phyloP scores from a whole-genome alignment of 1,284 basidiomycete genomes.

The Irpex lacteus region DNA sequence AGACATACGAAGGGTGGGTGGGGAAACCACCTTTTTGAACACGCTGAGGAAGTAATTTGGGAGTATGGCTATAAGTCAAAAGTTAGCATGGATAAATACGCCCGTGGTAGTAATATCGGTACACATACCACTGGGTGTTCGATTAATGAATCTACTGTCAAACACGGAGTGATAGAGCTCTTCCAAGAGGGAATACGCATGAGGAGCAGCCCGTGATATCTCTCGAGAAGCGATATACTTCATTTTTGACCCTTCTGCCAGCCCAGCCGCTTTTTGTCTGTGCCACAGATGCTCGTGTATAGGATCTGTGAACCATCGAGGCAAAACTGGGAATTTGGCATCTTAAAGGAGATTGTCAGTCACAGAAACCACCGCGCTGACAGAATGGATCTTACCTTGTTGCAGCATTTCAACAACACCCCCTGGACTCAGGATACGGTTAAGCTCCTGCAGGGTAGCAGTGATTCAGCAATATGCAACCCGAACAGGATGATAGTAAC shows the following conservation, averaged over 20 bases:
- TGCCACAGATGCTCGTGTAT: constrained; percentile 18
- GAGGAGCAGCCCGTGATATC: constrained; percentile 13
- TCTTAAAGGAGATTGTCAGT: constrained; percentile 14
- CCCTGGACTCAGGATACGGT: constrained; percentile 57
- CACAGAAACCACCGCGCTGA: neutral
- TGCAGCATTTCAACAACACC: constrained; percentile 65
- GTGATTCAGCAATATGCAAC: no score
- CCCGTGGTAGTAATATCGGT: no score
- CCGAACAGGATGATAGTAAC: no score
- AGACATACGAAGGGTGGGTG: constrained; percentile 57
- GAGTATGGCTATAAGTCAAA: constrained; percentile 46
- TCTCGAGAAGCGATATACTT: constrained; percentile 4
- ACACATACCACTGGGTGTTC: constrained; percentile 22
- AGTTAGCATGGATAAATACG: no score
- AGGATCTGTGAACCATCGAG: constrained; percentile 25
- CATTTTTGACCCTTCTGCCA: constrained; percentile 13
- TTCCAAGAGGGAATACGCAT: constrained; percentile 26
- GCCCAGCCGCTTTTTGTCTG: constrained; percentile 1
- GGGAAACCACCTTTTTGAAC: constrained; percentile 57
- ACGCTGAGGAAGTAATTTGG: constrained; percentile 66
- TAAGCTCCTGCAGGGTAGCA: constrained; percentile 48
- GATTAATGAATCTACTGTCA: constrained; percentile 28
- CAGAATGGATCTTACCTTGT: constrained; percentile 42
- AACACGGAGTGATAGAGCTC: constrained; percentile 28
- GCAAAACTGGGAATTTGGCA: constrained; percentile 26